Conservation (phyloP, 1,284 basidiomycete species). For the Porphyrellus sp. region DNA sequence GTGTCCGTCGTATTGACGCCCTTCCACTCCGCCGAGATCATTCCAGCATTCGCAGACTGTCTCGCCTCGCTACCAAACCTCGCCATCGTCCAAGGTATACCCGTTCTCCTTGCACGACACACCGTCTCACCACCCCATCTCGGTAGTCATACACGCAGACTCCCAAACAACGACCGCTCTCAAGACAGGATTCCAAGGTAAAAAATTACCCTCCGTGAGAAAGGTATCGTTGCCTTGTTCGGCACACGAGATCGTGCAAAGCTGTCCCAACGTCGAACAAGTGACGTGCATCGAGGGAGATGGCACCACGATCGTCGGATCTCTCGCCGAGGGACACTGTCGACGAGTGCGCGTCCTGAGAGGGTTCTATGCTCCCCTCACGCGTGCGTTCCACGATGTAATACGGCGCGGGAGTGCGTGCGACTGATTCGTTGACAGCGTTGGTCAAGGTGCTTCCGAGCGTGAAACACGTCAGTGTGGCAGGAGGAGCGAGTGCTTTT, state of each 20-base stretch:
- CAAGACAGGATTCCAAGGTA: constrained; percentile 27
- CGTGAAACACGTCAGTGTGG: constrained; percentile 1
- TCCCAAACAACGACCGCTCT: constrained; percentile 29
- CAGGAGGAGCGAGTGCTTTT: not conserved
- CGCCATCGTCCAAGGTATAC: constrained; percentile 30
- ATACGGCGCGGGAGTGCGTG: not conserved
- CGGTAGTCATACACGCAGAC: constrained; percentile 3
- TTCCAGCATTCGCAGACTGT: constrained; percentile 34
- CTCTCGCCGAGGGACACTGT: not conserved
- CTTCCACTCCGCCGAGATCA: constrained; percentile 12
- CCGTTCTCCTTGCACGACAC: not conserved
- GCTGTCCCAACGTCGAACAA: constrained; percentile 31
- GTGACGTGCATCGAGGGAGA: constrained; percentile 10
- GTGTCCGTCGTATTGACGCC: constrained; percentile 25
- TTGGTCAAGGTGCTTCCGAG: constrained; percentile 2
- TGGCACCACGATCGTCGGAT: not conserved
- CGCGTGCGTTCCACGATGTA: not conserved
- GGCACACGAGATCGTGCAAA: constrained; percentile 35
- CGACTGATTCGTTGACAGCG: not conserved
- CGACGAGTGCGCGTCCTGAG: not conserved
- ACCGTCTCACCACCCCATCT: not conserved
- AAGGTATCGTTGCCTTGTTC: constrained; percentile 28
- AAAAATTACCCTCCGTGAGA: constrained; percentile 29
- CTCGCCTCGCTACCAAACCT: constrained; percentile 35
- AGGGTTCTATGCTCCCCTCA: not conserved